Percentiles rank a stretch among this genome's conserved stretches.
These are phyloP conservation scores for Hibiscus tridactylites DNA, from an alignment of 345 rosid genomes.

Conservation along the genomic window DNA sequence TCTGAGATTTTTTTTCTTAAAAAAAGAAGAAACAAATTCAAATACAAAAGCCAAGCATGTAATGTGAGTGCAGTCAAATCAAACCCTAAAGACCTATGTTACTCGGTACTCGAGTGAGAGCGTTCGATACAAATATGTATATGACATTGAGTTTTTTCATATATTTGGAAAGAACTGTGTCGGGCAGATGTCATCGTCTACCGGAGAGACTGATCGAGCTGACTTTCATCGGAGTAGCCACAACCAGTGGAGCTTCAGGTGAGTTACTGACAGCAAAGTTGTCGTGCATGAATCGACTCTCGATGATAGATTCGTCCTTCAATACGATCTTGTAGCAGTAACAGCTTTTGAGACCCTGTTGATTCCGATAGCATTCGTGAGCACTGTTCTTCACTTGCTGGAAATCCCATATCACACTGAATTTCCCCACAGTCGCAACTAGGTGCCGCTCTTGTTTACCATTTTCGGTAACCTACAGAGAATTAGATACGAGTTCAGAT, in stretches of 20 bases:
- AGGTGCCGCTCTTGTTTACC: slow-evolving; percentile 93
- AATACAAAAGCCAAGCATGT: background rate
- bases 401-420: slow-evolving; percentile 97
- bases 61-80: slow-evolving; percentile 1
- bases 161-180: background rate
- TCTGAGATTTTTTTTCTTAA: background rate
- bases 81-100: slow-evolving; percentile 8
- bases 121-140: background rate
- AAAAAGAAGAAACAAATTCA: too few relatives aligned
- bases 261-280: slow-evolving; percentile 60
- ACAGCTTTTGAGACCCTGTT: slow-evolving; percentile 93
- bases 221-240: slow-evolving; percentile 93
- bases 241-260: slow-evolving; percentile 95
- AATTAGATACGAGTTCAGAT: background rate
- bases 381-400: slow-evolving; percentile 90
- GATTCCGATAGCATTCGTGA: slow-evolving; percentile 76
- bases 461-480: slow-evolving; percentile 71
- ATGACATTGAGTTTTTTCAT: background rate
- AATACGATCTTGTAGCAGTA: slow-evolving; percentile 84
- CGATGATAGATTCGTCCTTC: slow-evolving; percentile 92
- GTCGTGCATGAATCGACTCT: slow-evolving; percentile 98
- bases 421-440: slow-evolving; percentile 88
- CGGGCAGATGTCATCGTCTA: slow-evolving; percentile 18
- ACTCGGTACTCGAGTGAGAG: background rate
- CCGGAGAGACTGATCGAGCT: slow-evolving; percentile 91